Base-by-base conservation (phyloP, 2,329 filamentous ascomycete genomes). In the Colletotrichum destructivum region DNA sequence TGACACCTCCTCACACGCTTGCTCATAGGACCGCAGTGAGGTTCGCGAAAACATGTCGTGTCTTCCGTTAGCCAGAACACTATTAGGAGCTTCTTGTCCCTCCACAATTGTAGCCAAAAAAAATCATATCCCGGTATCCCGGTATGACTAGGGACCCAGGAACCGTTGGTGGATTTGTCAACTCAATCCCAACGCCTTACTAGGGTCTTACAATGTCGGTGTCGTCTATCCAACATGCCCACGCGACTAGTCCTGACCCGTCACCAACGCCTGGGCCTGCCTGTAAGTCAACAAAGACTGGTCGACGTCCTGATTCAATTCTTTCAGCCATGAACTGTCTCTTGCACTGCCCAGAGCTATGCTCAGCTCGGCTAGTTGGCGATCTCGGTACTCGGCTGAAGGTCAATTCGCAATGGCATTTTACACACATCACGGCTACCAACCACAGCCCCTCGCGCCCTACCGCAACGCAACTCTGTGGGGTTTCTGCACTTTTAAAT, bases 281-380 rank as follows among this genome's bases (percentile, higher is more conserved):
- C 59, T 52, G 5, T n/a, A 57, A 38, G 12, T 18, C n/a, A n/a
- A 57, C 56, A 71, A 67, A 62, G 68, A 35, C 57, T 62, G 26
- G 23, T 42, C 18, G 18, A 44, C 46, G 59, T 21, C 51, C 44
- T 15, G 51, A 38, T 35, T 35, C 21, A 54, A 46, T 46, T 47
- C 47, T 54, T 69, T 63, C 54, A 62, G 54, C 54, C 54, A 63
- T 64, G 15, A 13, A 23, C 60, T 47, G 42, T 56, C 38, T 42
- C 35, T 47, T 31, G 49, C 35, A 46, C 56, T 35, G 44, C 23
- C 47, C 16, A 38, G 44, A 54, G 52, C 46, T 56, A 54, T 46
- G n/a, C 54, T 54, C 42, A 18, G 46, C 23, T 11, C 21, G 54
- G 40, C 47, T 63, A 55, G 65, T 31, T 31, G 38, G 40, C 54